Base-by-base conservation (phyloP, 495 filamentous ascomycete species). In the Aspergillus saccharolyticus region DNA sequence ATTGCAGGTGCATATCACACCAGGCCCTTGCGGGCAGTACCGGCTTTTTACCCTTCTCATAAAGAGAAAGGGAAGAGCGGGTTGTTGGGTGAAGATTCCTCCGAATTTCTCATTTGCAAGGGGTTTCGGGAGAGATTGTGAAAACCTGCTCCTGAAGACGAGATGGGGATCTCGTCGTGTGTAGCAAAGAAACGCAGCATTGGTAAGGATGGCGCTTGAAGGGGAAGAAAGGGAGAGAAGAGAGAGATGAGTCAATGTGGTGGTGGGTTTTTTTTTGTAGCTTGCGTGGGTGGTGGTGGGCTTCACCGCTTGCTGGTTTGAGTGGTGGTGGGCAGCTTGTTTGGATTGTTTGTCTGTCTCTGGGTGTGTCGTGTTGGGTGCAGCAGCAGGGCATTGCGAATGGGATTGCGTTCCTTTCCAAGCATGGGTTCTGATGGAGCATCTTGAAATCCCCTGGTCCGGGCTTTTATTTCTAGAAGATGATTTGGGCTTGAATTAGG, bases 31-130 rank as follows among this genome's bases (percentile, higher is more conserved):
- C 89, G 87, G 87, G 90, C 86, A 87, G 92, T 78, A 79, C 69
- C 72, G 73, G 66, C 33, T 12, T 15, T 66, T 63, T 71, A 69
- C 53, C 44, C 28, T 18, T 39, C 56, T 28, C n/a, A 61, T 50
- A 53, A 57, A 60, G 55, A 59, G n/a, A n/a, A n/a, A n/a, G 68
- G 33, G 44, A 63, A 61, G 66, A 70, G 69, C 75, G 76, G 78
- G 72, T 79, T 73, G 66, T 70, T 63, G 55, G 42, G 65, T 90
- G 89, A 91, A 95, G 91, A 93, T 85, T 96, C 89, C 93, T 96
- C 92, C 92, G 92, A 96, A 96, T 96, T 96, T 96, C 93, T 95
- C 93, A 96, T 94, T 94, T 96, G 93, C 91, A 79, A 69, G 46
- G 42, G 54, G 53, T n/a, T n/a, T n/a, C n/a, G n/a, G n/a, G n/a